A percentile compares a stretch with the other conserved stretches of the same genome.
These are phyloP conservation scores for Asterophora lycoperdoides DNA, from an alignment of 768 basidiomycete genomes.

Conservation along the genomic window DNA sequence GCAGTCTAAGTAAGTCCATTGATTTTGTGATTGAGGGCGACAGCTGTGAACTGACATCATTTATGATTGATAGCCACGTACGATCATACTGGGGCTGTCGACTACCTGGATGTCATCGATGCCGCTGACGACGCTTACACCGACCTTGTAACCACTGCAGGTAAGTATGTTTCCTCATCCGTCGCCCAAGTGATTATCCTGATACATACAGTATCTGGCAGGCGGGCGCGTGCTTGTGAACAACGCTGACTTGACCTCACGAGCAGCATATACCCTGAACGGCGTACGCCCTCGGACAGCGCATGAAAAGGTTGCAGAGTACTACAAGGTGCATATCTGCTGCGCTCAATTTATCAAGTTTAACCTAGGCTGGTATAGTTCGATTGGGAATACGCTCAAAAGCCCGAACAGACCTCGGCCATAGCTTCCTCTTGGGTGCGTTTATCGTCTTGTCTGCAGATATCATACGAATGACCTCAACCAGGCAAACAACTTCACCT, in stretches of 20 bases:
- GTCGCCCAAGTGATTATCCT: neutral
- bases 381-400: constrained; percentile 52
- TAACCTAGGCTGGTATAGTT: constrained; percentile 21
- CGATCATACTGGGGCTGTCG: constrained; percentile 44
- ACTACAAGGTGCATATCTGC: constrained; percentile 43
- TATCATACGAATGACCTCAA: neutral
- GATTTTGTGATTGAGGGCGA: neutral
- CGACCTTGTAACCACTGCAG: constrained; percentile 40
- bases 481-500: constrained; percentile 63
- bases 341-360: neutral
- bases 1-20: constrained; percentile 38
- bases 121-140: constrained; percentile 36
- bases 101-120: constrained; percentile 45
- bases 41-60: neutral
- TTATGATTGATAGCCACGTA: constrained; percentile 42
- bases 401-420: constrained; percentile 61
- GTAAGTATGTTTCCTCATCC: constrained; percentile 29
- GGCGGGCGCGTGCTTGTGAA: constrained; percentile 40
- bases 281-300: constrained; percentile 41
- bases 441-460: neutral
- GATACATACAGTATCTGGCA: constrained; percentile 13
- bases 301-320: constrained; percentile 52
- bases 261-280: constrained; percentile 50
- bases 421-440: constrained; percentile 62
- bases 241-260: constrained; percentile 51